Evolutionary conservation across 1,139 yeast species (phyloP).

Genomic region (Scheffersomyces segobiensis): DNA sequence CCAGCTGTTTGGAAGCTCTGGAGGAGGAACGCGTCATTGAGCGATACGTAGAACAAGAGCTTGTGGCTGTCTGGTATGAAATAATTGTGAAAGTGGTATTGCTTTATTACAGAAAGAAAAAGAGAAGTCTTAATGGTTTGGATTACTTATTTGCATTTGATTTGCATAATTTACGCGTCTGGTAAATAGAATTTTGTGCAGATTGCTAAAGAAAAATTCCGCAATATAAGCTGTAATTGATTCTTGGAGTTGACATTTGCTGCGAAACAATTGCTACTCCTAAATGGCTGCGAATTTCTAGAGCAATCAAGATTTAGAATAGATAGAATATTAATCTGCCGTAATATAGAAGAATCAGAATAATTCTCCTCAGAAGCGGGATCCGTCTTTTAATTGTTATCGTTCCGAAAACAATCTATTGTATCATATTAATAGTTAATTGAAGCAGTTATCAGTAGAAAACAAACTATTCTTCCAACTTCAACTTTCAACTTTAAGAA

Average conservation of each 20-base stretch:
- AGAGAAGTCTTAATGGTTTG: not conserved
- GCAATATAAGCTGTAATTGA: not conserved
- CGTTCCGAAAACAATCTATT: not conserved
- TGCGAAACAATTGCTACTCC: not conserved
- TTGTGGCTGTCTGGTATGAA: not conserved
- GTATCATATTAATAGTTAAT: too few species aligned
- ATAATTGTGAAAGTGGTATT: not conserved
- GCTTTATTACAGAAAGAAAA: not conserved
- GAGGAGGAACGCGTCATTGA: not conserved
- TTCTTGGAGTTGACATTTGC: not conserved
- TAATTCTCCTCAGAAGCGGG: not conserved
- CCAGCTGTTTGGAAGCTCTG: not conserved
- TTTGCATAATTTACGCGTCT: not conserved
- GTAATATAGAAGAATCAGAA: not conserved
- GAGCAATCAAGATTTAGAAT: not conserved
- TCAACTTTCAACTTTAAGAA: too few species aligned
- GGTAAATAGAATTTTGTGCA: not conserved
- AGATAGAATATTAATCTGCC: not conserved
- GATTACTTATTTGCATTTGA: not conserved
- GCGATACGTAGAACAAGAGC: not conserved
- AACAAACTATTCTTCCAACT: not conserved
- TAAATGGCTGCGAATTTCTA: not conserved
- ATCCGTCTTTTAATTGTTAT: too few species aligned
- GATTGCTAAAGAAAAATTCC: not conserved
- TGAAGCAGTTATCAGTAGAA: not conserved